A percentile compares a stretch with the other conserved stretches of the same genome.
phyloP scores from a whole-genome alignment of 208 protist genomes.

The Leishmania tropica region DNA sequence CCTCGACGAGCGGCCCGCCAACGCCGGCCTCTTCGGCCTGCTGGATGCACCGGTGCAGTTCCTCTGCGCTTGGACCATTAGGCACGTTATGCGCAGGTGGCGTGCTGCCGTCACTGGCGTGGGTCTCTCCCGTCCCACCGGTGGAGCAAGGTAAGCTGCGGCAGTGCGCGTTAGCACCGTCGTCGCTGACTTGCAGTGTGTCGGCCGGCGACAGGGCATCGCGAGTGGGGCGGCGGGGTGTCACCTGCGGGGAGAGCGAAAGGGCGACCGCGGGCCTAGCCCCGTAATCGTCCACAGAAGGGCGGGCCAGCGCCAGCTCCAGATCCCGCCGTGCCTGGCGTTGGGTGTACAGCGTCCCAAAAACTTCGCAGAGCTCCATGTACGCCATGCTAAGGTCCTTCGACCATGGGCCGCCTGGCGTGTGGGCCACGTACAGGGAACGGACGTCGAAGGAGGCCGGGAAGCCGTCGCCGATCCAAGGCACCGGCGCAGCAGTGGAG shows the following conservation, averaged over 20 bases:
- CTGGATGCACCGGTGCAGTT: constrained; percentile 38
- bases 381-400: constrained; percentile 41
- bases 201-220: background rate
- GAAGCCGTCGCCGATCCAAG: constrained; percentile 28
- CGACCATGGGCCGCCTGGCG: constrained; percentile 49
- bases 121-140: background rate
- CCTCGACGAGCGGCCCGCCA: constrained; percentile 40
- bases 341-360: constrained; percentile 35
- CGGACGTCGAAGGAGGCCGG: constrained; percentile 24
- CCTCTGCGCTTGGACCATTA: constrained; percentile 12
- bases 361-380: constrained; percentile 40
- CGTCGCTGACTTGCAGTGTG: constrained; percentile 20
- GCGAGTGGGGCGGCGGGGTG: constrained; percentile 16
- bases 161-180: background rate
- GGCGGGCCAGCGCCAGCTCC: constrained; percentile 28
- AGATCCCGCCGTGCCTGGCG: constrained; percentile 47
- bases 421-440: constrained; percentile 46
- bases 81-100: no score
- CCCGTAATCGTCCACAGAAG: background rate
- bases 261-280: background rate
- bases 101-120: constrained; percentile 4
- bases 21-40: constrained; percentile 57
- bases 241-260: constrained; percentile 20
- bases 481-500: background rate
- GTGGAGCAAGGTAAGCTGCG: background rate